Percentiles rank a stretch among this genome's conserved stretches.
These are phyloP conservation scores for Stereocaulon alpinum DNA, from an alignment of 495 filamentous ascomycete genomes.

Conservation along the genomic window DNA sequence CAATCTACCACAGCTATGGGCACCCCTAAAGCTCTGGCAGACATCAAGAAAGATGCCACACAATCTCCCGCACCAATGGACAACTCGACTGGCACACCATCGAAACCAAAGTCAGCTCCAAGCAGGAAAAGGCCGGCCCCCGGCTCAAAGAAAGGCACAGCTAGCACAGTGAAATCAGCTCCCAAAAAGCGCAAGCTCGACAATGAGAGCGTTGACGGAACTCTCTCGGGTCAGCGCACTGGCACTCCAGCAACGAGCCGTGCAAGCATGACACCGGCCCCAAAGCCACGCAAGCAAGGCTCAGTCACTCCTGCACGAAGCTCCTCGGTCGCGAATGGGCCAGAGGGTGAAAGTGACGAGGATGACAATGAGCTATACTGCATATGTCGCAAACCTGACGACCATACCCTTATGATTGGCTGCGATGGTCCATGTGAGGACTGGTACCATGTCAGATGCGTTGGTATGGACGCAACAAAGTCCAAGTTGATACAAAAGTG, in stretches of 20 bases:
- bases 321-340: slow-evolving; percentile 26
- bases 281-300: slow-evolving; percentile 32
- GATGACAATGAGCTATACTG: slow-evolving; percentile 49
- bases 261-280: slow-evolving; percentile 36
- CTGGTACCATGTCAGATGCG: slow-evolving; percentile 65
- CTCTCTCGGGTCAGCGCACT: slow-evolving; percentile 25
- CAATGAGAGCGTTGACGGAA: slow-evolving; percentile 28
- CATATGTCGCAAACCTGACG: slow-evolving; percentile 60
- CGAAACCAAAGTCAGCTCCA: slow-evolving; percentile 27
- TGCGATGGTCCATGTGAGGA: slow-evolving; percentile 65
- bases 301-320: slow-evolving; percentile 29
- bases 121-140: slow-evolving; percentile 33
- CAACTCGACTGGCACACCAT: slow-evolving; percentile 8
- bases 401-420: slow-evolving; percentile 67
- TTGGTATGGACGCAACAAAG: slow-evolving; percentile 50
- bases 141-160: slow-evolving; percentile 42
- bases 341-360: slow-evolving; percentile 34
- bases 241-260: slow-evolving; percentile 41
- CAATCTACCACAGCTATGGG: neutral
- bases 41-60: slow-evolving; percentile 32
- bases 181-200: slow-evolving; percentile 52
- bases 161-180: slow-evolving; percentile 35
- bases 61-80: slow-evolving; percentile 17
- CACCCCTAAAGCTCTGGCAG: slow-evolving; percentile 33
- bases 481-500: slow-evolving; percentile 59